A percentile compares a stretch with the other conserved stretches of the same genome.
Conservation (phyloP, 441 rosid species). For the Eruca vesicaria region DNA sequence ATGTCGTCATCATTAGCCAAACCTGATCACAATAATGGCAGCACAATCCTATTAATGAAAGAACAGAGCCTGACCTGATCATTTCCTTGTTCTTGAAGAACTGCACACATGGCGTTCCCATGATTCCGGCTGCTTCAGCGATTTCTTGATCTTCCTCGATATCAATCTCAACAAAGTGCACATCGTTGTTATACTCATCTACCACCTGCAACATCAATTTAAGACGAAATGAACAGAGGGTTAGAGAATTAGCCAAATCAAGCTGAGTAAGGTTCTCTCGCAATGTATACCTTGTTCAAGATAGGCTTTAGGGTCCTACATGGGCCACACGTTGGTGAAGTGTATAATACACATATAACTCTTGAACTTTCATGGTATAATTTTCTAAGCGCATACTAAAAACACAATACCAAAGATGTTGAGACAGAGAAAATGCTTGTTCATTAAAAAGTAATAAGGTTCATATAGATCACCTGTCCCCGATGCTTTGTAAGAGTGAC, state of each 20-base stretch:
- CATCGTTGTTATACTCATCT: conserved; percentile 80
- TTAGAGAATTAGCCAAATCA: conserved; percentile 10
- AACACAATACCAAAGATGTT: neutral
- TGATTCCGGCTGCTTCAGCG: conserved; percentile 95
- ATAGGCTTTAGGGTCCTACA: conserved; percentile 97
- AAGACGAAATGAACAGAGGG: neutral
- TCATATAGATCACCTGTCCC: conserved; percentile 68
- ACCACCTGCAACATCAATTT: conserved; percentile 57
- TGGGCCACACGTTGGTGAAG: conserved; percentile 96
- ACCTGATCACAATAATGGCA: neutral
- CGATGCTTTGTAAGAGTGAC: conserved; percentile 69
- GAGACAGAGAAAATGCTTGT: conserved; percentile 6
- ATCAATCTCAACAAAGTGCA: conserved; percentile 94
- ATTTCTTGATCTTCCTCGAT: conserved; percentile 95
- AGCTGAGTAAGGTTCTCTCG: neutral
- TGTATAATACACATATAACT: conserved; percentile 81
- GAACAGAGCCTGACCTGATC: conserved; percentile 55
- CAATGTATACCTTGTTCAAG: conserved; percentile 68
- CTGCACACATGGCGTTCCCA: conserved; percentile 98
- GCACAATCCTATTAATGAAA: neutral
- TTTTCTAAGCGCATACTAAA: conserved; percentile 90
- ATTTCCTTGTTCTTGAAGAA: conserved; percentile 94
- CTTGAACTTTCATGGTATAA: conserved; percentile 96
- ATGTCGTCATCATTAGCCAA: conserved; percentile 11
- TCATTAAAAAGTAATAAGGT: neutral